These are phyloP conservation scores for Lepiota venenata DNA, from an alignment of 768 basidiomycete species.

Conservation along the genomic window DNA sequence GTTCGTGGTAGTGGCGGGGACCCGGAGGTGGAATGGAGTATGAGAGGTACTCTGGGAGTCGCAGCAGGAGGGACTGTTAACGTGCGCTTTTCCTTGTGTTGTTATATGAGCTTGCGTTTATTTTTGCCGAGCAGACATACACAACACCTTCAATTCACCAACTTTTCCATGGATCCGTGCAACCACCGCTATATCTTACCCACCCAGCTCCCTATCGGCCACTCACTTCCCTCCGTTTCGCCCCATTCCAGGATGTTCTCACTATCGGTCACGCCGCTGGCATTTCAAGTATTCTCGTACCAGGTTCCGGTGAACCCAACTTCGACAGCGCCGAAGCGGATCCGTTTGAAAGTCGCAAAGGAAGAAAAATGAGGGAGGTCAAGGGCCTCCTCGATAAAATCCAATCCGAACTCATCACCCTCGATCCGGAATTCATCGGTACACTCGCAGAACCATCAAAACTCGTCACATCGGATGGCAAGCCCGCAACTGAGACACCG, in stretches of 20 bases:
- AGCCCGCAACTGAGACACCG: slow-evolving; percentile 44
- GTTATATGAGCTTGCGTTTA: neutral
- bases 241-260: slow-evolving; percentile 85
- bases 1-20: slow-evolving; percentile 57
- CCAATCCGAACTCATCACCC: slow-evolving; percentile 87
- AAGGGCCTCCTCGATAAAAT: slow-evolving; percentile 90
- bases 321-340: slow-evolving; percentile 93
- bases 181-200: slow-evolving; percentile 86
- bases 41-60: slow-evolving; percentile 78
- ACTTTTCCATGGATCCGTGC: slow-evolving; percentile 41
- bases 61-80: slow-evolving; percentile 83
- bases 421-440: slow-evolving; percentile 76
- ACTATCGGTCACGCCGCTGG: slow-evolving; percentile 77
- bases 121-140: slow-evolving; percentile 55
- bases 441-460: slow-evolving; percentile 34
- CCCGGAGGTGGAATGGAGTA: slow-evolving; percentile 79
- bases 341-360: slow-evolving; percentile 85
- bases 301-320: slow-evolving; percentile 92
- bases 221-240: slow-evolving; percentile 74
- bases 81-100: slow-evolving; percentile 36
- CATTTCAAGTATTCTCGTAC: slow-evolving; percentile 83
- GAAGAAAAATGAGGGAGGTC: slow-evolving; percentile 87
- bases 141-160: slow-evolving; percentile 61
- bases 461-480: slow-evolving; percentile 9
- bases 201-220: slow-evolving; percentile 82